Evolutionary conservation across 164 flowering plant species (phyloP).

Genomic region (Annona cherimola): DNA sequence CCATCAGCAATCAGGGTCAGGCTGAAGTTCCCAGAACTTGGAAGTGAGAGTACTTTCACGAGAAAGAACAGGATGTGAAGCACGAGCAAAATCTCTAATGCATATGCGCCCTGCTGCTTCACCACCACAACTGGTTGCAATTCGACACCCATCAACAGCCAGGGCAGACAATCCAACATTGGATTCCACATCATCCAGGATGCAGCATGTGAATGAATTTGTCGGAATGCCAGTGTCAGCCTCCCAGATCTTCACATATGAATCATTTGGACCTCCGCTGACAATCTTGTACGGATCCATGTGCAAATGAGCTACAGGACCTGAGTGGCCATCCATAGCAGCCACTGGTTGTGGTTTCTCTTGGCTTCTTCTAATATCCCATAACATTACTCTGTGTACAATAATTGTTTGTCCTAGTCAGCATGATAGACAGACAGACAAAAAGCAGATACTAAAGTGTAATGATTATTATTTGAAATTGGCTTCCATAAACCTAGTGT

Average conservation of each 20-base stretch:
- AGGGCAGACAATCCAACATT: conserved; percentile 40
- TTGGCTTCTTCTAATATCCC: conserved; percentile 56
- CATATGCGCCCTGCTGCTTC: conserved; percentile 17
- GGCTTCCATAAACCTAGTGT: no score
- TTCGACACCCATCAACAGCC: conserved; percentile 51
- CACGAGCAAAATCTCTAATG: conserved; percentile 39
- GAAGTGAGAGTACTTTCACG: conserved; percentile 22
- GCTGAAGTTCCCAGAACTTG: conserved; percentile 42
- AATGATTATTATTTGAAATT: no score
- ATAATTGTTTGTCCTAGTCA: no score
- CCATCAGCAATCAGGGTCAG: conserved; percentile 10
- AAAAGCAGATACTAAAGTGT: not conserved
- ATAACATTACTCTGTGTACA: conserved; percentile 48
- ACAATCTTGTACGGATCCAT: conserved; percentile 66
- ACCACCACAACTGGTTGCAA: conserved; percentile 36
- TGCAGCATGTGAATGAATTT: conserved; percentile 33
- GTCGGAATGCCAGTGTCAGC: conserved; percentile 33
- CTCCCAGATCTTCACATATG: conserved; percentile 44
- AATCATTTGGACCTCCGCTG: conserved; percentile 43
- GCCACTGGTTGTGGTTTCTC: conserved; percentile 35
- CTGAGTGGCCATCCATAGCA: conserved; percentile 49
- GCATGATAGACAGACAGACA: not conserved
- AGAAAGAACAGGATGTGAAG: conserved; percentile 22
- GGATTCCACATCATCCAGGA: not conserved
- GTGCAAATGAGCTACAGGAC: conserved; percentile 41